phyloP scores from a whole-genome alignment of 2,329 filamentous ascomycete genomes.

The Teratosphaeriaceae sp. region DNA sequence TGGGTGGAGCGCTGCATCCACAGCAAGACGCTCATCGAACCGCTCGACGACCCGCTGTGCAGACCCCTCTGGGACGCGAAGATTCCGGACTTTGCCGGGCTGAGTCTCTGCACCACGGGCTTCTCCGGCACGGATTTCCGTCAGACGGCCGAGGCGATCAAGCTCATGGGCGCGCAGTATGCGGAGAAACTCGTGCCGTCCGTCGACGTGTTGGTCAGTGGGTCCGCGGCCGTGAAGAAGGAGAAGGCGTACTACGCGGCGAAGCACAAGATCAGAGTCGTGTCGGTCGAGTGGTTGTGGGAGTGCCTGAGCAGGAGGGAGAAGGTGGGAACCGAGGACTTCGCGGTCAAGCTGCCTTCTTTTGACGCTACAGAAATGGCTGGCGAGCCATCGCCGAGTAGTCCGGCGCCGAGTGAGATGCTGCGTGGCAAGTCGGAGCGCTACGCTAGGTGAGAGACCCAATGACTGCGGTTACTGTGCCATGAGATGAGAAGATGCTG shows the following conservation, averaged over 20 bases:
- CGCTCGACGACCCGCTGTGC: constrained; percentile 64
- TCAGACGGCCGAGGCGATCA: constrained; percentile 71
- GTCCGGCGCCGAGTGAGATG: constrained; percentile 8
- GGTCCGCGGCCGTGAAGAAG: constrained; percentile 43
- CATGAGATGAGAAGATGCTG: constrained; percentile 4
- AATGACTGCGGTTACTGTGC: not conserved
- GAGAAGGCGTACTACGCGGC: constrained; percentile 76
- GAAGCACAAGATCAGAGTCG: constrained; percentile 72
- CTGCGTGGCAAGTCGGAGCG: not conserved
- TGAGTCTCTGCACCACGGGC: constrained; percentile 59
- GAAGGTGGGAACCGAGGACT: constrained; percentile 41
- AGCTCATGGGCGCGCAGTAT: constrained; percentile 66
- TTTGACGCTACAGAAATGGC: constrained; percentile 14
- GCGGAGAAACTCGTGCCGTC: constrained; percentile 66
- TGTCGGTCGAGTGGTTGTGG: constrained; percentile 79
- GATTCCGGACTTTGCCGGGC: constrained; percentile 33
- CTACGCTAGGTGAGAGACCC: not conserved
- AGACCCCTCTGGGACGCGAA: constrained; percentile 57
- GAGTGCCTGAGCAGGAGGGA: constrained; percentile 57
- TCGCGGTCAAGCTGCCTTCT: constrained; percentile 16
- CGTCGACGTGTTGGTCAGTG: constrained; percentile 69
- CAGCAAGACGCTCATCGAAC: constrained; percentile 63
- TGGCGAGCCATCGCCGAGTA: constrained; percentile 9
- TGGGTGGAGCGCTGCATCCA: constrained; percentile 88
- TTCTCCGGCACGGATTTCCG: constrained; percentile 80